phyloP scores from a whole-genome alignment of 2,329 filamentous ascomycete genomes.

The Emergomyces orientalis region DNA sequence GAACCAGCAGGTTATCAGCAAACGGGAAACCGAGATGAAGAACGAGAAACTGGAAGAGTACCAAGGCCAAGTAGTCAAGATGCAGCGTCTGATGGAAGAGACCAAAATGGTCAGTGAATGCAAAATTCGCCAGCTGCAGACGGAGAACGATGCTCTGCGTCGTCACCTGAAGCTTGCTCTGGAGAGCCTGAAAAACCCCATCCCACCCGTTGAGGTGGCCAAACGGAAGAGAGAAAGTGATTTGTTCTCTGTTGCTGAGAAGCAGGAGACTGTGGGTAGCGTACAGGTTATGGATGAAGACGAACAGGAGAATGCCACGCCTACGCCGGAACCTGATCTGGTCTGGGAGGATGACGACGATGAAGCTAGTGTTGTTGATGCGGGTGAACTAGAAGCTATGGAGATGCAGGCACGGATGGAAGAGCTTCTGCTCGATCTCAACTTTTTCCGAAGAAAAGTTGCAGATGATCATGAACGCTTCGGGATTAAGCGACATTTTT shows the following conservation, averaged over 20 bases:
- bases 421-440: slow-evolving; percentile 68
- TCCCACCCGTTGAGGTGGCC: slow-evolving; percentile 45
- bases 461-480: slow-evolving; percentile 56
- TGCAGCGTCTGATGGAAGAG: slow-evolving; percentile 97
- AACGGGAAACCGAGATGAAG: slow-evolving; percentile 61
- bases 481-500: slow-evolving; percentile 20
- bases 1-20: slow-evolving; percentile 57
- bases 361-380: slow-evolving; percentile 8
- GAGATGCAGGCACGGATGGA: slow-evolving; percentile 80
- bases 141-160: slow-evolving; percentile 80
- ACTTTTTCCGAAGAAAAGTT: slow-evolving; percentile 75
- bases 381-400: slow-evolving; percentile 38
- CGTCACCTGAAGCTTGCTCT: slow-evolving; percentile 82
- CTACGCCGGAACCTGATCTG: slow-evolving; percentile 24
- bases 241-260: slow-evolving; percentile 28
- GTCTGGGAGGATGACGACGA: slow-evolving; percentile 24
- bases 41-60: slow-evolving; percentile 89
- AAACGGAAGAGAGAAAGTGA: slow-evolving; percentile 27
- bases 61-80: slow-evolving; percentile 75
- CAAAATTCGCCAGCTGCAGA: slow-evolving; percentile 83
- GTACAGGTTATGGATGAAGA: slow-evolving; percentile 43
- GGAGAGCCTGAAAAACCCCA: slow-evolving; percentile 81
- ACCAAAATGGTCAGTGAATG: slow-evolving; percentile 79
- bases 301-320: slow-evolving; percentile 35
- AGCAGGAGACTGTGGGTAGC: slow-evolving; percentile 29